Percentiles rank a stretch among this genome's conserved stretches.
Evolutionary conservation across 2,329 filamentous ascomycete species (phyloP).

Genomic region (Diaporthe sp.): DNA sequence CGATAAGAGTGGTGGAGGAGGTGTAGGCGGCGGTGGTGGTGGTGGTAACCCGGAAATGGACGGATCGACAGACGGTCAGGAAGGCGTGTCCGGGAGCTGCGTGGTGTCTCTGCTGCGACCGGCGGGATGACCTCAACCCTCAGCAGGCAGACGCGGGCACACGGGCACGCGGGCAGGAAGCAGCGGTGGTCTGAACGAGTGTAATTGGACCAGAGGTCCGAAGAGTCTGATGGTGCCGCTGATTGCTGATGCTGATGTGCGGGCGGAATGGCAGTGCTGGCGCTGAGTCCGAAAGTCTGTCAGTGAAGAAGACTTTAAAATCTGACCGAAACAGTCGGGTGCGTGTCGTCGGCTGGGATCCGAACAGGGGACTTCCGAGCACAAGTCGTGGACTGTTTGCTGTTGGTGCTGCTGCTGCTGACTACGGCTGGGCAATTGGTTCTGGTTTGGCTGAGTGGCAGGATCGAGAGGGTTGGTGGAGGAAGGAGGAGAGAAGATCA

Average conservation of each 20-base stretch:
- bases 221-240: neutral
- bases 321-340: neutral
- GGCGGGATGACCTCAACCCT: neutral
- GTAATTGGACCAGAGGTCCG: conserved; percentile 66
- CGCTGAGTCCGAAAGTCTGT: conserved; percentile 14
- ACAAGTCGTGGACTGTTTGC: neutral
- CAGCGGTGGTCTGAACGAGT: conserved; percentile 52
- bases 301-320: conserved; percentile 25
- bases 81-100: conserved; percentile 11
- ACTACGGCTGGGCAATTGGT: neutral
- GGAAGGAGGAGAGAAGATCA: neutral
- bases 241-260: neutral
- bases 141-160: conserved; percentile 11
- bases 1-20: neutral
- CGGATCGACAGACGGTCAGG: conserved; percentile 16
- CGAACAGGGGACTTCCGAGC: neutral
- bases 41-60: conserved; percentile 32
- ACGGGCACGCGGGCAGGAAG: neutral
- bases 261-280: neutral
- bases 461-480: neutral
- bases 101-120: neutral
- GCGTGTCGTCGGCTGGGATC: neutral
- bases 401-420: neutral
- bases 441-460: neutral
- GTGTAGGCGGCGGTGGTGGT: neutral